Conservation (phyloP, 306 rosid genomes). For the Bauhinia variegata region DNA sequence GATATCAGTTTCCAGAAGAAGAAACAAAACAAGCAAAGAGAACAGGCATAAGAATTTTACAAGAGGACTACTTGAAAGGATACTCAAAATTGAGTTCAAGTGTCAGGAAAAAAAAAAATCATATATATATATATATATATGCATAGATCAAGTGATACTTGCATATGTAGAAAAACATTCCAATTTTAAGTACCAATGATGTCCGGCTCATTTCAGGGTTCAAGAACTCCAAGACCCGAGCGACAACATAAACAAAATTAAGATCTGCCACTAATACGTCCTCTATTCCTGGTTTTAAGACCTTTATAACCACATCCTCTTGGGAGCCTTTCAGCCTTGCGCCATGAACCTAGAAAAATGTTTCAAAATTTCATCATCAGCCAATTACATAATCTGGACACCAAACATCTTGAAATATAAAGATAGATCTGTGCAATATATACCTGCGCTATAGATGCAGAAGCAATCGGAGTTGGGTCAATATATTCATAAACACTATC, state of each 20-base stretch:
- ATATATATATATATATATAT: too few species aligned
- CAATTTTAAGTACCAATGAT: constrained; percentile 74
- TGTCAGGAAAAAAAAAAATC: too few species aligned
- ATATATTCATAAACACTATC: constrained; percentile 84
- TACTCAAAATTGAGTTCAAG: too few species aligned
- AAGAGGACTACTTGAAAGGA: too few species aligned
- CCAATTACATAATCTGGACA: too few species aligned
- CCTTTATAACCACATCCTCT: constrained; percentile 94
- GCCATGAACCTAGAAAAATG: constrained; percentile 97
- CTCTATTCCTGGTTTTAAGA: constrained; percentile 95
- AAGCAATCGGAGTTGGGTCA: constrained; percentile 87
- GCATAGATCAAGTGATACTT: too few species aligned
- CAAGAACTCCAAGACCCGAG: constrained; percentile 90
- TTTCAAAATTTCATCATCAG: too few species aligned
- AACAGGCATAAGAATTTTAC: too few species aligned
- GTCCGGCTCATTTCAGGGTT: constrained; percentile 89
- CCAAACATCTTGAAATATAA: constrained; percentile 19
- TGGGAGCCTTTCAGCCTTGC: constrained; percentile 89
- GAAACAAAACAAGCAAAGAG: not conserved
- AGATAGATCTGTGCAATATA: constrained; percentile 20
- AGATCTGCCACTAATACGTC: constrained; percentile 94
- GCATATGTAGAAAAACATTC: constrained; percentile 19
- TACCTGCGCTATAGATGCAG: constrained; percentile 97
- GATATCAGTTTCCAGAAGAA: too few species aligned
- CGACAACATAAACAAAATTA: constrained; percentile 83